Base-by-base conservation (phyloP, 441 rosid genomes). In the Croton laevigatus region DNA sequence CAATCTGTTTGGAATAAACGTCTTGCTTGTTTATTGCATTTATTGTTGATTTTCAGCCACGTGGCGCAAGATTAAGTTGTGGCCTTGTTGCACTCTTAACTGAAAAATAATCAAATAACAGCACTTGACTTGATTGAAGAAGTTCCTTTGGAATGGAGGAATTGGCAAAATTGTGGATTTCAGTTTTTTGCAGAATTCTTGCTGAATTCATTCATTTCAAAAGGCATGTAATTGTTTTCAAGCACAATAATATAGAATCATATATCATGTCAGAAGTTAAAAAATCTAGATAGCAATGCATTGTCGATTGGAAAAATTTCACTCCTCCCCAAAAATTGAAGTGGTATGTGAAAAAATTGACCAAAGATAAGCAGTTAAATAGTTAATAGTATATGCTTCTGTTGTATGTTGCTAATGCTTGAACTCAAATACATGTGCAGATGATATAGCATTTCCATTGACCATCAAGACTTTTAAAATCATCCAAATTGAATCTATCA, bases 71-170 rank as follows among this genome's bases (percentile, higher is more conserved):
- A 72, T 73, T 75, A 16, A 57, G 65, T 54, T 67, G 80, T 37
- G 78, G 37, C 69, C 79, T 75, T 27, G 70, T 34, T 44, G 78
- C 67, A 6, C 71, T 65, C 78, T 63, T 82, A 52, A 81, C 88
- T 85, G 86, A 37, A 66, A 76, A 78, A 22, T 64, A 70, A 49
- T 57, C 68, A 53, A 79, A 27, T 27, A 27, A 27, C 32, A 27
- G 1, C 32, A 27, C n/a, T n/a, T 27, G 32, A 27, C 1, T 27
- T 27, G 32, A 2, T 27, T 27, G 2, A 1, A 27, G 32, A 27
- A 2, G 32, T 27, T 27, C 32, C 32, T 27, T 27, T 27, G 2
- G 32, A 27, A 27, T 27, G 32, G 32, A 27, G 1, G 2, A 27
- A 27, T 27, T 27, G 32, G 65, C 34, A 68, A 66, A 60, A 54